phyloP scores from a whole-genome alignment of 225 moss, liverwort and hornwort species.

The Ulota crispa region DNA sequence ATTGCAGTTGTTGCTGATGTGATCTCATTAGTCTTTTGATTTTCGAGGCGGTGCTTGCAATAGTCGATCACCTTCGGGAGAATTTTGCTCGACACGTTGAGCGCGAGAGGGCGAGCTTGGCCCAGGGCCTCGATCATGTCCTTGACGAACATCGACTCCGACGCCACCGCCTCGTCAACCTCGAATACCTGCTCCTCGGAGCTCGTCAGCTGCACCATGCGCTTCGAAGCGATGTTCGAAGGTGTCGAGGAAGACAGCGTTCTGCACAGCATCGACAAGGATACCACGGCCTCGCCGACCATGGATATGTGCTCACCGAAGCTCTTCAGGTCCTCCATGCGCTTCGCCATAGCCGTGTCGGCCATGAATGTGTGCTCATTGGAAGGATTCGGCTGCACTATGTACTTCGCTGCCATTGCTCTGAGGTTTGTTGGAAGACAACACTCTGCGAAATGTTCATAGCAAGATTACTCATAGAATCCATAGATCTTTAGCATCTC shows the following conservation, averaged over 20 bases:
- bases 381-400: background rate
- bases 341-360: background rate
- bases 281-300: background rate
- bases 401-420: background rate
- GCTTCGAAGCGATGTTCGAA: constrained; percentile 13
- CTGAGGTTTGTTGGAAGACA: background rate
- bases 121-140: constrained; percentile 34
- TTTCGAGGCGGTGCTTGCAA: constrained; percentile 37
- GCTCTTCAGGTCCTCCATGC: background rate
- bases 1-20: constrained; percentile 13
- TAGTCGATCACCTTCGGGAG: constrained; percentile 38
- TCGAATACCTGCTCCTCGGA: constrained; percentile 41
- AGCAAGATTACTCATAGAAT: background rate
- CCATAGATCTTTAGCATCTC: background rate
- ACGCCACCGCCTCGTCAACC: constrained; percentile 44
- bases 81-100: constrained; percentile 46
- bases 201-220: constrained; percentile 38
- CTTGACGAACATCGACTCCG: constrained; percentile 30
- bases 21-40: constrained; percentile 17
- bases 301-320: background rate
- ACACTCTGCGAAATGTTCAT: background rate
- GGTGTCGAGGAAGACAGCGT: background rate
- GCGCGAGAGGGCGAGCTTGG: background rate
- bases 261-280: background rate
- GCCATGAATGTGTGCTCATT: background rate